Percentiles rank a stretch among this genome's conserved stretches.
These are phyloP conservation scores for Xenoacremonium recifei DNA, from an alignment of 2,329 filamentous ascomycete genomes.

Conservation along the genomic window DNA sequence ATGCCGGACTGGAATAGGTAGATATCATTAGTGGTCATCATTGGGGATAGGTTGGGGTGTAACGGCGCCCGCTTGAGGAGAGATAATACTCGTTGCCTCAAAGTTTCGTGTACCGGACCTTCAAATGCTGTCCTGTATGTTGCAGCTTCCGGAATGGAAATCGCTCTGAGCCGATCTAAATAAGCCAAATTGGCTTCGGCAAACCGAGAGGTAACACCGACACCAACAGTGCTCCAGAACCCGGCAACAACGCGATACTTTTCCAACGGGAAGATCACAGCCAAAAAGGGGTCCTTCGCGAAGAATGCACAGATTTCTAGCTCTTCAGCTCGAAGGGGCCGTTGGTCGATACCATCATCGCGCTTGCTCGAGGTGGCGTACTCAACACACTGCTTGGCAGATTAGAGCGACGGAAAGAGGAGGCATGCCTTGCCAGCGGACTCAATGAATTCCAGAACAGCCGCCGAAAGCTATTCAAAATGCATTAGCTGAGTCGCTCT, in stretches of 20 bases:
- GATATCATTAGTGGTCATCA: constrained; percentile 37
- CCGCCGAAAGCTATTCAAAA: background rate
- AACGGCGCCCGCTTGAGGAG: background rate
- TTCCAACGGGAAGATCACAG: constrained; percentile 31
- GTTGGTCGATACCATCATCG: constrained; percentile 3
- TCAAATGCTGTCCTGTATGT: background rate
- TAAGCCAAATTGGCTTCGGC: constrained; percentile 35
- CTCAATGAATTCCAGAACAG: background rate
- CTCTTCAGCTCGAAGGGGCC: background rate
- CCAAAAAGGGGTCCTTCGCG: constrained; percentile 6
- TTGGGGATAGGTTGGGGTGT: constrained; percentile 9
- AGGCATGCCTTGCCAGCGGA: background rate
- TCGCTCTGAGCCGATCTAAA: constrained; percentile 23
- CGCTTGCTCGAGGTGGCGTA: constrained; percentile 6
- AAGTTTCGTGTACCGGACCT: background rate
- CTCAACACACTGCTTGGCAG: constrained; percentile 5
- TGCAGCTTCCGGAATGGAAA: background rate
- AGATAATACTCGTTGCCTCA: background rate
- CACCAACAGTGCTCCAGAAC: constrained; percentile 39
- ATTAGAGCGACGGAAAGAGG: constrained; percentile 5
- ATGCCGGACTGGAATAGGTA: constrained; percentile 48
- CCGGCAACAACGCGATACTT: constrained; percentile 32
- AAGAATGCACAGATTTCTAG: constrained; percentile 4
- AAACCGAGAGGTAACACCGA: constrained; percentile 36
- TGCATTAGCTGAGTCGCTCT: background rate